Base-by-base conservation (phyloP, 1,284 basidiomycete genomes). In the Tylopilus orsonianus region DNA sequence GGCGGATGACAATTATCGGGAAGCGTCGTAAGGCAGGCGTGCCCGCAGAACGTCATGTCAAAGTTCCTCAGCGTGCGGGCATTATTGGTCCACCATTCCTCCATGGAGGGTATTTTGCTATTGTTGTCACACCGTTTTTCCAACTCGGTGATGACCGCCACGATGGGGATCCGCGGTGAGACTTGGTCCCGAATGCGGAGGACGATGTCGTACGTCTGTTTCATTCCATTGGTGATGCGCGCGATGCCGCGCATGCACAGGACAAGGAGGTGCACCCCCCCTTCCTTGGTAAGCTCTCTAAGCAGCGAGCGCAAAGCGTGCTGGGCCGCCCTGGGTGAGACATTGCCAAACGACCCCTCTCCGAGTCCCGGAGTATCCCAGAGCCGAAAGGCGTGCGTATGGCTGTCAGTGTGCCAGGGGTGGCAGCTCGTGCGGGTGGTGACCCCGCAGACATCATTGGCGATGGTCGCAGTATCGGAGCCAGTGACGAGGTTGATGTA, bases 331-430 rank as follows among this genome's bases (percentile, higher is more conserved):
- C 30, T 52, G 24, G 50, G 56, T 0, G 56, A 54, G 38, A 67
- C 55, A 5, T 9, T 61, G 10, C 61, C 65, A 8, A 53, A 53
- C 8, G 62, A 54, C 0, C 65, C 62, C 34, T 64, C 62, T 16
- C 57, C 52, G 0, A 66, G 49, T 3, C 62, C 64, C 2, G 66
- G 61, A 6, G 66, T 64, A 19, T 64, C 62, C 62, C 62, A 68
- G 4, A 64, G 43, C 7, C 44, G 52, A 42, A 68, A 68, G 5
- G 48, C 44, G 18, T 53, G 47, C 0, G 40, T 48, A 4, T 19
- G 50, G 20, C 41, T 41, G 7, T 58, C 54, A 19, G 58, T 60
- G 24, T 57, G 49, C 57, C 58, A 64, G 1, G 33, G 4, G 2
- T 61, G 43, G 9, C 49, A 45, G 4, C 23, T 37, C 14, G 49